phyloP scores from a whole-genome alignment of 2,329 filamentous ascomycete species.

The Fusarium redolens region DNA sequence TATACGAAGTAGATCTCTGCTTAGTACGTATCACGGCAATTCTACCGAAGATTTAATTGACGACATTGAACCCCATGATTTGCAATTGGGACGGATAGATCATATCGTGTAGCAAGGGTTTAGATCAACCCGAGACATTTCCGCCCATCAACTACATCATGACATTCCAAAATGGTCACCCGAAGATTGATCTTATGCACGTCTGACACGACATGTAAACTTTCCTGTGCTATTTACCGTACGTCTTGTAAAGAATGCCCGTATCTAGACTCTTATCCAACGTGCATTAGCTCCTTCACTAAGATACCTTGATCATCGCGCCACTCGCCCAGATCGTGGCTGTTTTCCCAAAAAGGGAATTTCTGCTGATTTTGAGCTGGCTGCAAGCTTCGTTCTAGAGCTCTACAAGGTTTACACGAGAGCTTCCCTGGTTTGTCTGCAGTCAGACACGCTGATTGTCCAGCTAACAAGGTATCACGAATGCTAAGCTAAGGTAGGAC shows the following conservation, averaged over 20 bases:
- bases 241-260: background rate
- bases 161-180: background rate
- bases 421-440: background rate
- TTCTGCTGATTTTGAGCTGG: background rate
- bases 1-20: background rate
- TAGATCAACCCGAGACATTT: background rate
- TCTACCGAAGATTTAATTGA: background rate
- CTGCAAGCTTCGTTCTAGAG: slow-evolving; percentile 9
- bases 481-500: background rate
- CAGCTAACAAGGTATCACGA: background rate
- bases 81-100: background rate
- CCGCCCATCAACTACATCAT: slow-evolving; percentile 24
- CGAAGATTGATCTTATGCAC: slow-evolving; percentile 15
- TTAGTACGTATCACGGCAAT: too few species aligned
- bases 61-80: background rate
- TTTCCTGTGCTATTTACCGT: slow-evolving; percentile 16
- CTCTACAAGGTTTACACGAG: slow-evolving; percentile 4
- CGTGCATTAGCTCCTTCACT: slow-evolving; percentile 20
- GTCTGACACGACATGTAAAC: slow-evolving; percentile 22
- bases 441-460: background rate
- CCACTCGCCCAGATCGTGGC: slow-evolving; percentile 1
- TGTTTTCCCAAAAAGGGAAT: slow-evolving; percentile 17
- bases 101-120: background rate
- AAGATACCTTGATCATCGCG: background rate
- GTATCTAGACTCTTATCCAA: background rate